phyloP scores from a whole-genome alignment of 2,329 filamentous ascomycete genomes.

The Aspergillus bombycis region DNA sequence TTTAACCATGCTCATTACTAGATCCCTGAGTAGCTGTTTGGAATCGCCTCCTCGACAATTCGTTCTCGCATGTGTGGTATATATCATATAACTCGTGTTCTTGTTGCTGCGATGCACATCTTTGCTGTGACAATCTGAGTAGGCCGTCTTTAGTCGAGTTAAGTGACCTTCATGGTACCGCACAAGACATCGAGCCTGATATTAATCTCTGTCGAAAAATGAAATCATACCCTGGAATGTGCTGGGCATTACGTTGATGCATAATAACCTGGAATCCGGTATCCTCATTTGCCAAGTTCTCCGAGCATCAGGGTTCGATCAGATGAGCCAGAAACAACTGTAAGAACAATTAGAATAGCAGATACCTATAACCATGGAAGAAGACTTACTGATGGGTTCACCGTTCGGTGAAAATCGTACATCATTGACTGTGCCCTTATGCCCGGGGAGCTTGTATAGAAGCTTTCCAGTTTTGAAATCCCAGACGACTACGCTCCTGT shows the following conservation, averaged over 20 bases:
- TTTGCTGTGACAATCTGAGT: not conserved
- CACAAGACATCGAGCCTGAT: not conserved
- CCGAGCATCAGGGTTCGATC: slow-evolving; percentile 83
- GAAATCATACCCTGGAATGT: not conserved
- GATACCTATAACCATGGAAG: not conserved
- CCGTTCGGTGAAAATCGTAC: slow-evolving; percentile 84
- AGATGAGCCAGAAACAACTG: slow-evolving; percentile 88
- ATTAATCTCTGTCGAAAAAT: not conserved
- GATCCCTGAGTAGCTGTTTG: not conserved
- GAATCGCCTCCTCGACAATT: not conserved
- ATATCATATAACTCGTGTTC: not conserved
- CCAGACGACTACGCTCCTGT: slow-evolving; percentile 91
- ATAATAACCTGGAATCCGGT: not conserved
- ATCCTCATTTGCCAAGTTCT: slow-evolving; percentile 68
- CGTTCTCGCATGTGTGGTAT: not conserved
- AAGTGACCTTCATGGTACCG: not conserved
- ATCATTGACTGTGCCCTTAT: slow-evolving; percentile 93
- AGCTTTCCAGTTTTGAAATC: slow-evolving; percentile 85
- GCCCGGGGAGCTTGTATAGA: slow-evolving; percentile 90
- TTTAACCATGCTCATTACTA: not conserved
- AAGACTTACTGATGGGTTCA: slow-evolving; percentile 81
- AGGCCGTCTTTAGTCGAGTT: not conserved
- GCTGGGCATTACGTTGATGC: not conserved
- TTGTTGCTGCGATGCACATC: not conserved
- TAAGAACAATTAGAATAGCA: slow-evolving; percentile 12